Evolutionary conservation across 192 early-diverging fungal species (phyloP).

Genomic region (Umbelopsis isabellina): DNA sequence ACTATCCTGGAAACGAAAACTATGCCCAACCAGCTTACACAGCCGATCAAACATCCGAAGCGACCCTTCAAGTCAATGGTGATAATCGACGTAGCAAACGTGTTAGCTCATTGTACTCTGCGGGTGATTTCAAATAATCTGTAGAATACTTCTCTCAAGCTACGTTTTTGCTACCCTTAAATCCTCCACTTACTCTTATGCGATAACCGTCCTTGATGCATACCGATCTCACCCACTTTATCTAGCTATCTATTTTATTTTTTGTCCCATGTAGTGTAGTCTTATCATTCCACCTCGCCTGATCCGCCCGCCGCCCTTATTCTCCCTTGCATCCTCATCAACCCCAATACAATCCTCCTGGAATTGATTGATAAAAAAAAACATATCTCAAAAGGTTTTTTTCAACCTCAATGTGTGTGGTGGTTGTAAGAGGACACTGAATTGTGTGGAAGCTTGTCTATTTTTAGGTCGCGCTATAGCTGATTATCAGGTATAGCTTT

Average conservation of each 20-base stretch:
- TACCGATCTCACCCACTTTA: background rate
- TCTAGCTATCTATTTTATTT: conserved; percentile 14
- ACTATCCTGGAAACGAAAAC: conserved; percentile 23
- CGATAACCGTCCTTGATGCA: background rate
- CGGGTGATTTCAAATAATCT: conserved; percentile 3
- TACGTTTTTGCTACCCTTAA: background rate
- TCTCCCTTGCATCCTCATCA: background rate
- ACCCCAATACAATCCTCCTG: background rate
- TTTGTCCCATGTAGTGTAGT: conserved; percentile 23
- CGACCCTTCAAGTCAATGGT: background rate
- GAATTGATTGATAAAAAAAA: background rate
- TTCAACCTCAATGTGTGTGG: background rate
- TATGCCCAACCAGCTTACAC: conserved; percentile 2
- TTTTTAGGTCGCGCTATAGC: too few species aligned
- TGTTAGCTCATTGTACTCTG: conserved; percentile 14
- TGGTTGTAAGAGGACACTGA: background rate
- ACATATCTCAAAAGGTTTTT: background rate
- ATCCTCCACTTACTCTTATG: background rate
- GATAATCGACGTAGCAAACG: conserved; percentile 20
- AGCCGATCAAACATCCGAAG: background rate
- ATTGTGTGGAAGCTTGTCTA: too few species aligned
- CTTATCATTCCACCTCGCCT: background rate
- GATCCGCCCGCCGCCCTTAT: background rate
- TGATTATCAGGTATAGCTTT: too few species aligned
- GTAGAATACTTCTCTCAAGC: background rate